A percentile compares a stretch with the other conserved stretches of the same genome.
These are phyloP conservation scores for Microbotryum lychnidis-dioicae DNA, from an alignment of 1,284 basidiomycete species.

Conservation along the genomic window DNA sequence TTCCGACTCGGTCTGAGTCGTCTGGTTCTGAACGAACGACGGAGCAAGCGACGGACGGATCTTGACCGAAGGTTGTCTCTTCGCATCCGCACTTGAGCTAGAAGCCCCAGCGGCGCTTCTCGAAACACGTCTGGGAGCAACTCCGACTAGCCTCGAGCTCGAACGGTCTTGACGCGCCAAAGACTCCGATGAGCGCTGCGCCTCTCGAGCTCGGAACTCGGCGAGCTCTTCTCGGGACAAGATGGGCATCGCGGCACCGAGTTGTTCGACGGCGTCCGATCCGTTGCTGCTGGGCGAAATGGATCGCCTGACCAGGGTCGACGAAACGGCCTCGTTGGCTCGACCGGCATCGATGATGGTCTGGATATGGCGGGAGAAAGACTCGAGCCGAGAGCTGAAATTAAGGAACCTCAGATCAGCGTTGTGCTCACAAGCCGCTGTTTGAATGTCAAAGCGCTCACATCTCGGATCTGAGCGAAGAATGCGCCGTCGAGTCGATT, in stretches of 20 bases:
- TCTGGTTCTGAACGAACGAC: background rate
- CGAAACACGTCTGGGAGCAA: too few relatives aligned
- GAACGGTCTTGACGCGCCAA: background rate
- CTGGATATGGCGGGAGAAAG: conserved; percentile 8
- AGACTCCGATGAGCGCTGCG: background rate
- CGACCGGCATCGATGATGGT: conserved; percentile 14
- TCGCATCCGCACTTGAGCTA: too few relatives aligned
- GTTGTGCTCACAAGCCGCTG: too few relatives aligned
- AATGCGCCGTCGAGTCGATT: too few relatives aligned
- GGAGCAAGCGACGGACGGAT: conserved; percentile 4
- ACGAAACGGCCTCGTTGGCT: too few relatives aligned
- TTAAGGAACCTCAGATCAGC: background rate
- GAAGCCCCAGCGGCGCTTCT: too few relatives aligned
- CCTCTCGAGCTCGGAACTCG: background rate
- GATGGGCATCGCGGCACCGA: background rate
- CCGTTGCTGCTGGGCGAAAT: too few relatives aligned
- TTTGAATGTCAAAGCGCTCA: too few relatives aligned
- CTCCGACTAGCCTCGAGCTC: too few relatives aligned
- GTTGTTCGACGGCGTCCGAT: too few relatives aligned
- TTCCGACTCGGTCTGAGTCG: too few relatives aligned
- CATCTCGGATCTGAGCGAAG: background rate
- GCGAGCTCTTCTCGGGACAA: background rate
- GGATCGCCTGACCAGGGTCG: too few relatives aligned
- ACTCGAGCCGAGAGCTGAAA: conserved; percentile 7
- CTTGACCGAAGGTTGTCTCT: background rate